These are phyloP conservation scores for Aspergillus luchuensis DNA, from an alignment of 2,329 filamentous ascomycete genomes.

Conservation along the genomic window DNA sequence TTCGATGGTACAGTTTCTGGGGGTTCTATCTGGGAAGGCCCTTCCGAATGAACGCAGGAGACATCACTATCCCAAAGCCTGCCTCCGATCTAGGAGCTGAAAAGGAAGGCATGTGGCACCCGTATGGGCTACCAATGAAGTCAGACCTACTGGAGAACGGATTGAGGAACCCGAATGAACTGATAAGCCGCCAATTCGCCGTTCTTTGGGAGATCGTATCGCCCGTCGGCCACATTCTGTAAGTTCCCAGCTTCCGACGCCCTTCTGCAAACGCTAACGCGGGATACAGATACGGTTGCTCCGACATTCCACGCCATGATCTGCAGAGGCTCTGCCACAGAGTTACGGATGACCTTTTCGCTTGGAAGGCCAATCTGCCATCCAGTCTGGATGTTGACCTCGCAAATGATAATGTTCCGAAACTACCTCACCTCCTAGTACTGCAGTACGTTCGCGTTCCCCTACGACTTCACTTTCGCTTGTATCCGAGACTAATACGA, in stretches of 20 bases:
- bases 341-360: constrained; percentile 41
- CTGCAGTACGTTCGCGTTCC: constrained; percentile 35
- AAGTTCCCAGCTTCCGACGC: constrained; percentile 4
- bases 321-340: constrained; percentile 39
- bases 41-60: constrained; percentile 37
- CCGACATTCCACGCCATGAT: constrained; percentile 41
- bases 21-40: constrained; percentile 43
- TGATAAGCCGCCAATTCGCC: constrained; percentile 19
- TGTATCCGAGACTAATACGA: neutral
- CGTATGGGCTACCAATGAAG: constrained; percentile 22
- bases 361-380: constrained; percentile 46
- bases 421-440: constrained; percentile 45
- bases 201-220: constrained; percentile 49
- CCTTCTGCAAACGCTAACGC: constrained; percentile 13
- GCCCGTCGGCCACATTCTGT: constrained; percentile 47
- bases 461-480: neutral
- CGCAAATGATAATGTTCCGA: constrained; percentile 35
- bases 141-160: constrained; percentile 20
- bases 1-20: constrained; percentile 4
- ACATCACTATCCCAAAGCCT: constrained; percentile 39
- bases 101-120: constrained; percentile 25
- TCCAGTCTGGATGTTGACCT: constrained; percentile 40
- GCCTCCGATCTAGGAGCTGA: constrained; percentile 11
- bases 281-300: constrained; percentile 38
- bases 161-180: constrained; percentile 19